Evolutionary conservation across 2,329 filamentous ascomycete genomes (phyloP), one percentile per base, ranked within the genome.

Genomic region (Blastomyces emzantsi): DNA sequence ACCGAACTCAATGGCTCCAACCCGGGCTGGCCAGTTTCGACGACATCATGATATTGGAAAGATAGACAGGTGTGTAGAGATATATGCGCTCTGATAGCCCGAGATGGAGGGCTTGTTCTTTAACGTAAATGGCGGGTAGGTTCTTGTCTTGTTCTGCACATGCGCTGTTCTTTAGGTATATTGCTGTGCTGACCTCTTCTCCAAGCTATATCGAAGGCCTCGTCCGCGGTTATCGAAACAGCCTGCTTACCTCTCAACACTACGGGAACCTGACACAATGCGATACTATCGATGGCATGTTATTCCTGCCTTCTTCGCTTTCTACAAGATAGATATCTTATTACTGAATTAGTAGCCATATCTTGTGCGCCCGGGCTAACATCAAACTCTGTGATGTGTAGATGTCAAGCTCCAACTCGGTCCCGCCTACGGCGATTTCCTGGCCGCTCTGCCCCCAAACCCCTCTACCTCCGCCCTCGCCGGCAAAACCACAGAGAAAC

Each of bases 331-430:
- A 43, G 17, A 43, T 6, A 43, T 17, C 17, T 43, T 17, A 43
- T n/a, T 51, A 5, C n/a, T 2, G 33, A 13, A 22, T 25, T 9
- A 51, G 11, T n/a, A 22, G 47, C 25, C n/a, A 25, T 25, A 25
- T 51, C 9, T 13, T 25, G n/a, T 51, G 8, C 13, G n/a, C n/a
- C 47, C 47, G 47, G n/a, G n/a, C 47, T 51, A 51, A 51, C 47
- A 51, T 51, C 22, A 25, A 25, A 9, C 9, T 25, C n/a, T 25
- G 3, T 25, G 9, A 47, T 30, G 8, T 69, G 64, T 70, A 97
- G 94, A 99, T 81, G 87, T 99, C 69, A 99, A 97, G 82, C 88
- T 97, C 64, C 94, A 99, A 79, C 91, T 99, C 52, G 92, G 90
- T 63, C 94, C 94, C 67, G 89, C 94, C 61, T 99, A 99, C 73